Evolutionary conservation across 495 filamentous ascomycete species (phyloP).

Genomic region (Tuber borchii): DNA sequence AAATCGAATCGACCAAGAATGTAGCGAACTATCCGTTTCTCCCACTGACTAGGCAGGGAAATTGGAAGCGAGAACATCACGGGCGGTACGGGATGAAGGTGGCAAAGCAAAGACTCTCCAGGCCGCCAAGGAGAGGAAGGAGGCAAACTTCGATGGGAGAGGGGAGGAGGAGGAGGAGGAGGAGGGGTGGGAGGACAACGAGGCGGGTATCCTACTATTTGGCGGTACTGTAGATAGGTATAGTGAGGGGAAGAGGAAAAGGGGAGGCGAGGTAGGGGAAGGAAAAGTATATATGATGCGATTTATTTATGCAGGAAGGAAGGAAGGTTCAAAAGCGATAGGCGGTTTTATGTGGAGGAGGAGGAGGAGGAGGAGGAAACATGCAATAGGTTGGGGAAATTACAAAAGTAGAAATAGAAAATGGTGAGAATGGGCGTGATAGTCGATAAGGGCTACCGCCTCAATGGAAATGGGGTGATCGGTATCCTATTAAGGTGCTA

Average conservation of each 20-base stretch:
- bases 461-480: not conserved
- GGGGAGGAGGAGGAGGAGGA: too few species aligned
- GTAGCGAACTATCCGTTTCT: constrained; percentile 39
- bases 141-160: constrained; percentile 5
- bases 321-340: not conserved
- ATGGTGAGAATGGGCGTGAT: not conserved
- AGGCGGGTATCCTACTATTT: not conserved
- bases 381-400: not conserved
- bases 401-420: not conserved
- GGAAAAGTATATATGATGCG: not conserved
- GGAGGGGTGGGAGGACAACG: not conserved
- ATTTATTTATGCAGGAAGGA: constrained; percentile 3
- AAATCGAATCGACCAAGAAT: constrained; percentile 34
- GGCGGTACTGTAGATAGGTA: not conserved
- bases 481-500: not conserved
- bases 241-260: not conserved
- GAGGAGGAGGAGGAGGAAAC: constrained; percentile 1
- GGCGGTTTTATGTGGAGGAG: not conserved
- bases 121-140: not conserved
- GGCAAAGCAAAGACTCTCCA: not conserved
- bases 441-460: not conserved
- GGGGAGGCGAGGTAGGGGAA: too few species aligned
- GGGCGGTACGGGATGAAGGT: not conserved
- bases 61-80: constrained; percentile 33
- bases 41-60: constrained; percentile 36